These are phyloP conservation scores for Metschnikowia santaceciliae DNA, from an alignment of 805 yeast genomes.

Conservation along the genomic window DNA sequence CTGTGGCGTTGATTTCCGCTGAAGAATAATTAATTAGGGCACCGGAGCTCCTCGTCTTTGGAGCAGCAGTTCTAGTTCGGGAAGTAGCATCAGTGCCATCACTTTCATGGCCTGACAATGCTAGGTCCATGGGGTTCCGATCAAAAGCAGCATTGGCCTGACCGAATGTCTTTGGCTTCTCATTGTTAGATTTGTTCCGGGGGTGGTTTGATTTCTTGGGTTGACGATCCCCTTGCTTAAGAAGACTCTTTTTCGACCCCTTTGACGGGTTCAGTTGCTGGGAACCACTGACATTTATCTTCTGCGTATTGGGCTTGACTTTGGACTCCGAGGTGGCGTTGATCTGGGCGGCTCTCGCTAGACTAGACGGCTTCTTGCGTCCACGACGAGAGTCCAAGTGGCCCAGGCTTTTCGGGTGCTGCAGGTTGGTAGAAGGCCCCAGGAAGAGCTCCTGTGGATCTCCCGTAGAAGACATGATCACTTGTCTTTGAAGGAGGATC, in stretches of 20 bases:
- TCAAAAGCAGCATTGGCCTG: neutral
- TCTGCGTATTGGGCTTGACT: neutral
- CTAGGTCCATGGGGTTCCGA: neutral
- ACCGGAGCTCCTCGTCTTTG: neutral
- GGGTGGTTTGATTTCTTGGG: neutral
- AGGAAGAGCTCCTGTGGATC: neutral
- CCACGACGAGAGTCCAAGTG: conserved; percentile 1
- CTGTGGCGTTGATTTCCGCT: conserved; percentile 19
- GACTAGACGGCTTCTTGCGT: conserved; percentile 2
- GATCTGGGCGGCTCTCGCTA: neutral
- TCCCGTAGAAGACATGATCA: conserved; percentile 1
- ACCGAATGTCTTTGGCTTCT: neutral
- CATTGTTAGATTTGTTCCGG: neutral
- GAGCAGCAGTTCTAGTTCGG: neutral
- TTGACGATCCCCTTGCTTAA: neutral
- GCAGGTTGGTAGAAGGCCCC: neutral
- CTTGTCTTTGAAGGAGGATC: neutral
- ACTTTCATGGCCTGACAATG: neutral
- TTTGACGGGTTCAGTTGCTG: neutral
- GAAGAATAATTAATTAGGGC: neutral
- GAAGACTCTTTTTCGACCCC: neutral
- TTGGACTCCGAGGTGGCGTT: neutral
- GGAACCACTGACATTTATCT: neutral
- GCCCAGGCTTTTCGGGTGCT: neutral
- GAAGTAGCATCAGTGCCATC: neutral